Evolutionary conservation across 2,329 filamentous ascomycete genomes (phyloP).

Genomic region (Penicillium vulpinum): DNA sequence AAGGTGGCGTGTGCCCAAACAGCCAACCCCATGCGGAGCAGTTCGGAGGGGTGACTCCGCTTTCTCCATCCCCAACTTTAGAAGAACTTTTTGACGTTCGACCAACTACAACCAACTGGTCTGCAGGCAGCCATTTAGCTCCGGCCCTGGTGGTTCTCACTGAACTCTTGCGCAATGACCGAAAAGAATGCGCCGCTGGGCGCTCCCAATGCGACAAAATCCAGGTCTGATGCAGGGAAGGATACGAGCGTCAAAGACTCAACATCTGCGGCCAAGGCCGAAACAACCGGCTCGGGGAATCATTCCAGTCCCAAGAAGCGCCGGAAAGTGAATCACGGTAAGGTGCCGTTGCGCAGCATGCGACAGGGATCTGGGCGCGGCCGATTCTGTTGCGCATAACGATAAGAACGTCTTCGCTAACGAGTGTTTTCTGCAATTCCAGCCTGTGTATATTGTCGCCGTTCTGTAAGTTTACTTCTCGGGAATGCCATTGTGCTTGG

Average conservation of each 20-base stretch:
- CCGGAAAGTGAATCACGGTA: conserved; percentile 88
- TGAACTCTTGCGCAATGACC: conserved; percentile 28
- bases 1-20: conserved; percentile 3
- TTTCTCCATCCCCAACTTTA: conserved; percentile 14
- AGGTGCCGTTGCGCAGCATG: conserved; percentile 40
- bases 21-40: conserved; percentile 22
- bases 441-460: conserved; percentile 87
- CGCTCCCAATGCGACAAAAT: conserved; percentile 21
- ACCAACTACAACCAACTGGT: conserved; percentile 12
- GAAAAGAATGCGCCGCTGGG: conserved; percentile 29
- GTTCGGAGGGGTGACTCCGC: conserved; percentile 29
- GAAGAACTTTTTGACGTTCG: conserved; percentile 18
- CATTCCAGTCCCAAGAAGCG: conserved; percentile 71
- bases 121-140: conserved; percentile 30
- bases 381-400: conserved; percentile 15
- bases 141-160: conserved; percentile 22
- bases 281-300: conserved; percentile 34
- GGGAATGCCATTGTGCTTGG: conserved; percentile 6
- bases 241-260: conserved; percentile 34
- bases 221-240: conserved; percentile 28
- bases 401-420: conserved; percentile 27
- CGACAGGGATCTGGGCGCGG: conserved; percentile 27
- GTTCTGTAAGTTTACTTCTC: conserved; percentile 70
- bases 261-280: conserved; percentile 35
- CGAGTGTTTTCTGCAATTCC: conserved; percentile 37